phyloP scores from a whole-genome alignment of 805 yeast species.

The Suhomyces sp. region DNA sequence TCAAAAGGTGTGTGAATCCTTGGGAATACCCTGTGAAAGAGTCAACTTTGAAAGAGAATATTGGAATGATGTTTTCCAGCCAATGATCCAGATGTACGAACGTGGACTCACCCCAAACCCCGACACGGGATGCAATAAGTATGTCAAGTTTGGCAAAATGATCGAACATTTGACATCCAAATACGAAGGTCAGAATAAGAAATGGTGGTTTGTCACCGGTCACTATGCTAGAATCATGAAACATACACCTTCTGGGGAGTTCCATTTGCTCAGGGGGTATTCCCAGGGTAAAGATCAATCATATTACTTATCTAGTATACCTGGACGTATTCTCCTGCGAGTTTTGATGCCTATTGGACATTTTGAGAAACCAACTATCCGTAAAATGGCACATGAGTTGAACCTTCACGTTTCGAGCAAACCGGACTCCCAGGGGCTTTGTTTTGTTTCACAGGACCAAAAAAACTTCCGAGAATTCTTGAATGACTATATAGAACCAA shows the following conservation, averaged over 20 bases:
- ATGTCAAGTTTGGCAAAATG: conserved; percentile 84
- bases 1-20: conserved; percentile 54
- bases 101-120: conserved; percentile 91
- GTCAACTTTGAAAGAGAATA: conserved; percentile 88
- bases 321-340: conserved; percentile 40
- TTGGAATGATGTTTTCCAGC: conserved; percentile 90
- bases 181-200: conserved; percentile 25
- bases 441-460: conserved; percentile 73
- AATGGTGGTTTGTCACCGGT: conserved; percentile 91
- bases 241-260: conserved; percentile 26
- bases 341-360: conserved; percentile 82
- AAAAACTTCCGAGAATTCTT: conserved; percentile 71
- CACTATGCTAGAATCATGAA: conserved; percentile 64
- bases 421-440: conserved; percentile 92
- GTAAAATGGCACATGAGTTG: conserved; percentile 59
- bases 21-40: conserved; percentile 68
- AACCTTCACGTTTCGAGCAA: conserved; percentile 66
- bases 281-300: conserved; percentile 81
- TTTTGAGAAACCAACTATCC: conserved; percentile 67
- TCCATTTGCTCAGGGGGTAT: conserved; percentile 56
- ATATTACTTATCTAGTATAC: conserved; percentile 77
- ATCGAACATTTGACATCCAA: conserved; percentile 47
- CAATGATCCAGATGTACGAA: conserved; percentile 76
- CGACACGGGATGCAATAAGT: conserved; percentile 82
- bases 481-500: conserved; percentile 66